phyloP scores from a whole-genome alignment of 257 asterid species.

The Knoxia roxburghii region DNA sequence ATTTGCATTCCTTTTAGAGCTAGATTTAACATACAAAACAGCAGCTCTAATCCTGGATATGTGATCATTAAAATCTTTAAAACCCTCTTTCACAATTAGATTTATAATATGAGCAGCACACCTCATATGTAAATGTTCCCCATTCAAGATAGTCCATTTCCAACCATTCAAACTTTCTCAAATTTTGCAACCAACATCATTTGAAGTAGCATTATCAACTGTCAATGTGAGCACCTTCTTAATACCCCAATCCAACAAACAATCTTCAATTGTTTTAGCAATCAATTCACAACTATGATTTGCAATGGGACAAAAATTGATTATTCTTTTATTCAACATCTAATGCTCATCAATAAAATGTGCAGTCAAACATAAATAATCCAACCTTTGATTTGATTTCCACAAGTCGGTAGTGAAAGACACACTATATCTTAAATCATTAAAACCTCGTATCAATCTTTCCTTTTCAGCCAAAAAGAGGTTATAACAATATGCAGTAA shows the following conservation, averaged over 20 bases:
- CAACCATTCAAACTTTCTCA: background rate
- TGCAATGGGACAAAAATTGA: slow-evolving; percentile 10
- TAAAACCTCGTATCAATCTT: background rate
- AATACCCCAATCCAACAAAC: background rate
- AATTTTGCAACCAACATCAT: background rate
- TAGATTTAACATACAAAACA: background rate
- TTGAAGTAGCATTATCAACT: background rate
- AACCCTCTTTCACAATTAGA: background rate
- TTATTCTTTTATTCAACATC: slow-evolving; percentile 5
- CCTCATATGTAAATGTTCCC: background rate
- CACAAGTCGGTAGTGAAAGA: slow-evolving; percentile 9
- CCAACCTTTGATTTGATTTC: slow-evolving; percentile 1
- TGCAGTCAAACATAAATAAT: slow-evolving; percentile 4
- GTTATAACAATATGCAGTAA: slow-evolving; percentile 1
- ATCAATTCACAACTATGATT: slow-evolving; percentile 4
- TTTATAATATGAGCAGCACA: background rate
- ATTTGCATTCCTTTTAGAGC: background rate
- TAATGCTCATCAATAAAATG: slow-evolving; percentile 8
- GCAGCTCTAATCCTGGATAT: background rate
- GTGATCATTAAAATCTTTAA: background rate
- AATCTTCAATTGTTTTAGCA: background rate
- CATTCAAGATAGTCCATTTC: background rate
- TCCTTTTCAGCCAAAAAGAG: background rate
- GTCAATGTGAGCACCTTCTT: background rate
- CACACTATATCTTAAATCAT: background rate